Base-by-base conservation (phyloP, 2,329 filamentous ascomycete genomes). In the Aspergillus calidoustus region DNA sequence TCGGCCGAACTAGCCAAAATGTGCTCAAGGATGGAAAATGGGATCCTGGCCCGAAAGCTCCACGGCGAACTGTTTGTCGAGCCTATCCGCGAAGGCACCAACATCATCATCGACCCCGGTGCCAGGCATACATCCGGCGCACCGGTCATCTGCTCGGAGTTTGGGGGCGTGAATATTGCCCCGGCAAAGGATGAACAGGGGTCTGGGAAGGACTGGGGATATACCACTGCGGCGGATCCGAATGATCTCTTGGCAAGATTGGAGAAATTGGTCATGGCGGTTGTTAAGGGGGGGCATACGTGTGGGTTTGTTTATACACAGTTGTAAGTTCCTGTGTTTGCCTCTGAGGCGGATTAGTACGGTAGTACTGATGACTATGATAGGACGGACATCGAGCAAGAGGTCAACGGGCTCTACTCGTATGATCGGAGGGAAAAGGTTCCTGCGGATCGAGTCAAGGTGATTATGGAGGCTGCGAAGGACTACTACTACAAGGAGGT, bases 231-330 rank as follows among this genome's bases (percentile, higher is more conserved):
- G 0, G 81, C 74, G 0, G 84, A 89, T 68, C 75, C 86, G 0
- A 77, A 83, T 17, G 88, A 90, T 66, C 70, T 90, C 59, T 76
- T 90, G 19, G 78, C 80, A 62, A 75, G 87, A 3, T 80, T 89
- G 44, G 83, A 87, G 69, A 84, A 80, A 53, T 77, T 90, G 61
- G 81, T 88, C 13, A 83, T 82, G 72, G 87, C 81, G 0, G 83
- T 89, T 17, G 83, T 87, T 0, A 74, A 83, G 23, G 82, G 81
- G 0, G 87, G 87, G 0, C 80, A 85, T 67, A 81, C 84, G 49
- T 87, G 85, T 67, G 86, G 86, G 0, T 83, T 90, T 69, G 88
- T 90, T 0, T 90, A 88, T 68, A 90, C 88, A 2, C 88, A 90
- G 64, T 69, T 90, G 81, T 86, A 71, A 78, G 84, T 79, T 31